Evolutionary conservation across 2,329 filamentous ascomycete genomes (phyloP).

Genomic region (Fusarium decemcellulare): DNA sequence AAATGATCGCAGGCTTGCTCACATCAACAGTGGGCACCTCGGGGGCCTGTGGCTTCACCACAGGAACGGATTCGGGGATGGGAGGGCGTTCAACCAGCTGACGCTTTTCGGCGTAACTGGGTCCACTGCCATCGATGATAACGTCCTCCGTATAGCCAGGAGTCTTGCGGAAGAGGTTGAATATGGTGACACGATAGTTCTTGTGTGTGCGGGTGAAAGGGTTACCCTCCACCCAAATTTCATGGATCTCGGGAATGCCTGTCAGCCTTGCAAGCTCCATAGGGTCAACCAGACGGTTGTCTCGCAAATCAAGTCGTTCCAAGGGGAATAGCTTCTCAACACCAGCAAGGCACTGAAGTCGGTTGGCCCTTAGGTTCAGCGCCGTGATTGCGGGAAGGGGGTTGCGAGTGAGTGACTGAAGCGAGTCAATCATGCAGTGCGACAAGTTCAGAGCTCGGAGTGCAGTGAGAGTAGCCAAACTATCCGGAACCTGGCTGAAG

Average conservation of each 20-base stretch:
- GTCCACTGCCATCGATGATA: slow-evolving; percentile 86
- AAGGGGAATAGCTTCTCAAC: slow-evolving; percentile 90
- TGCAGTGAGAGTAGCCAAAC: slow-evolving; percentile 85
- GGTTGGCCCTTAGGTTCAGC: slow-evolving; percentile 90
- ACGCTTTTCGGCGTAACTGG: slow-evolving; percentile 88
- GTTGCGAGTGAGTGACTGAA: slow-evolving; percentile 88
- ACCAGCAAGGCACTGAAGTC: slow-evolving; percentile 87
- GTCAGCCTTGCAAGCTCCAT: slow-evolving; percentile 91
- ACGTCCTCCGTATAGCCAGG: slow-evolving; percentile 94
- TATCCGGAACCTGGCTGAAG: slow-evolving; percentile 95
- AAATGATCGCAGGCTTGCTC: slow-evolving; percentile 75
- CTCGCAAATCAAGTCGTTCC: slow-evolving; percentile 90
- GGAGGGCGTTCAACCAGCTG: slow-evolving; percentile 86
- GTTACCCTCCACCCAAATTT: slow-evolving; percentile 94
- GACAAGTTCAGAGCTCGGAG: slow-evolving; percentile 95
- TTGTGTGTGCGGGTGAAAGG: slow-evolving; percentile 91
- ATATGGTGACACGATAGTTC: slow-evolving; percentile 89
- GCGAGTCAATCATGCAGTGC: slow-evolving; percentile 96
- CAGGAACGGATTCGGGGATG: slow-evolving; percentile 81
- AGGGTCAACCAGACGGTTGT: slow-evolving; percentile 92
- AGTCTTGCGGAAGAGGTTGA: slow-evolving; percentile 93
- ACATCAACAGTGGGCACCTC: slow-evolving; percentile 76
- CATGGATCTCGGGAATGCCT: slow-evolving; percentile 89
- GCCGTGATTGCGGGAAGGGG: slow-evolving; percentile 94
- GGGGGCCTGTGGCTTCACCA: slow-evolving; percentile 78